Evolutionary conservation across 192 early-diverging fungal species (phyloP).

Genomic region (Backusella morwellensis): DNA sequence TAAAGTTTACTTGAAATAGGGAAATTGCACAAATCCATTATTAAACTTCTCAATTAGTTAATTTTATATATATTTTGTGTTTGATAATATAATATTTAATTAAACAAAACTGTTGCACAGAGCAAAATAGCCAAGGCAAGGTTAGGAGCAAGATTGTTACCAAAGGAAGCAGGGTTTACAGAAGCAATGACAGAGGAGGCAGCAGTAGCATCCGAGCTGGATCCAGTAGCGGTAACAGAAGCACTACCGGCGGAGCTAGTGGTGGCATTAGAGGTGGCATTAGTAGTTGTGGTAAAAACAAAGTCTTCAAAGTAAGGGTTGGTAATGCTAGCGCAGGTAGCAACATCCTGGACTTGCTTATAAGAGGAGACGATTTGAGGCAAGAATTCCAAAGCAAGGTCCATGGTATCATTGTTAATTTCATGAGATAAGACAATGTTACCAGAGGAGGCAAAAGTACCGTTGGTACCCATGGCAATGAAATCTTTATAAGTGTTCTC

Average conservation of each 20-base stretch:
- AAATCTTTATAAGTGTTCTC: conserved; percentile 19
- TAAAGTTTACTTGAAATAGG: not conserved
- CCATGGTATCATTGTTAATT: conserved; percentile 33
- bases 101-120: not conserved
- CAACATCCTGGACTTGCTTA: conserved; percentile 28
- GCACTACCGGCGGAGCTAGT: not conserved
- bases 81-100: not conserved
- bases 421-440: conserved; percentile 40
- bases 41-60: not conserved
- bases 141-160: not conserved
- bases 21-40: not conserved
- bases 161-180: not conserved
- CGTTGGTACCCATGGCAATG: conserved; percentile 27
- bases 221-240: not conserved
- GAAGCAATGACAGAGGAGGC: not conserved
- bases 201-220: not conserved
- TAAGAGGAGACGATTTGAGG: conserved; percentile 28
- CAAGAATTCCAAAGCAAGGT: conserved; percentile 35
- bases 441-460: conserved; percentile 18
- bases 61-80: conserved; percentile 4
- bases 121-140: not conserved
- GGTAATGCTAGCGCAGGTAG: conserved; percentile 31
- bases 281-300: not conserved
- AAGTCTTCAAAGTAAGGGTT: conserved; percentile 33
- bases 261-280: not conserved